These are phyloP conservation scores for Leccinum insigne DNA, from an alignment of 1,284 basidiomycete genomes.

Conservation along the genomic window DNA sequence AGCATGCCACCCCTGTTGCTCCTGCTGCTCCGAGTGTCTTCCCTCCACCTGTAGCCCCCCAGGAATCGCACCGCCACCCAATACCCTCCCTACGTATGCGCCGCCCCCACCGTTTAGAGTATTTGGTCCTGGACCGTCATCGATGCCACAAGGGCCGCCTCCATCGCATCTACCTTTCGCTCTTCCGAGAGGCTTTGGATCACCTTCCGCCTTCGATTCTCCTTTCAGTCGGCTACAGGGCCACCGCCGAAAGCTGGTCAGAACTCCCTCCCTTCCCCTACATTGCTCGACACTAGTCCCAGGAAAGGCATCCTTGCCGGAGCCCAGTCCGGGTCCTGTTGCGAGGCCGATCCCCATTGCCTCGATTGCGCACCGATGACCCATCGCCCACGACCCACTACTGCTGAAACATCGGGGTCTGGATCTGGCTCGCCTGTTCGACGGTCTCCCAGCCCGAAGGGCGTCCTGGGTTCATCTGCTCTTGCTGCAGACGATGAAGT, in stretches of 20 bases:
- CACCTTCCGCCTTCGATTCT: slow-evolving; percentile 50
- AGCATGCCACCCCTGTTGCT: slow-evolving; percentile 35
- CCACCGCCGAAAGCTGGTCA: slow-evolving; percentile 45
- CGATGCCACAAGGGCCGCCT: slow-evolving; percentile 40
- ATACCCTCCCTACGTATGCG: slow-evolving; percentile 49
- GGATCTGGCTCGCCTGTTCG: slow-evolving; percentile 62
- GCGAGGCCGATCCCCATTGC: slow-evolving; percentile 45
- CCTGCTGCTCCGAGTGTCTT: slow-evolving; percentile 30
- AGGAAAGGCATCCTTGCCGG: slow-evolving; percentile 35
- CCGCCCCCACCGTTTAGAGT: slow-evolving; percentile 48
- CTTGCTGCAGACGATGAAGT: slow-evolving; percentile 76
- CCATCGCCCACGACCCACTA: slow-evolving; percentile 47
- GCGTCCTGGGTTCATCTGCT: slow-evolving; percentile 71
- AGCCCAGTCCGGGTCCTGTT: slow-evolving; percentile 57
- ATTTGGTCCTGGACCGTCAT: slow-evolving; percentile 45
- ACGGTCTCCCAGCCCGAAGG: slow-evolving; percentile 72
- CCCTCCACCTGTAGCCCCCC: slow-evolving; percentile 41
- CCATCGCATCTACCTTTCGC: slow-evolving; percentile 51
- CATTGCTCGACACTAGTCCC: slow-evolving; percentile 36
- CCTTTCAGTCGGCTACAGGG: slow-evolving; percentile 44
- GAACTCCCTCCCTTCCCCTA: slow-evolving; percentile 42
- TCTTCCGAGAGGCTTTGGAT: slow-evolving; percentile 51
- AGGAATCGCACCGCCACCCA: slow-evolving; percentile 44
- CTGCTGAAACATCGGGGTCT: slow-evolving; percentile 46
- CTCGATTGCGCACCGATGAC: slow-evolving; percentile 37